Base-by-base conservation (phyloP, 2,329 filamentous ascomycete species). In the Fusarium domesticum region DNA sequence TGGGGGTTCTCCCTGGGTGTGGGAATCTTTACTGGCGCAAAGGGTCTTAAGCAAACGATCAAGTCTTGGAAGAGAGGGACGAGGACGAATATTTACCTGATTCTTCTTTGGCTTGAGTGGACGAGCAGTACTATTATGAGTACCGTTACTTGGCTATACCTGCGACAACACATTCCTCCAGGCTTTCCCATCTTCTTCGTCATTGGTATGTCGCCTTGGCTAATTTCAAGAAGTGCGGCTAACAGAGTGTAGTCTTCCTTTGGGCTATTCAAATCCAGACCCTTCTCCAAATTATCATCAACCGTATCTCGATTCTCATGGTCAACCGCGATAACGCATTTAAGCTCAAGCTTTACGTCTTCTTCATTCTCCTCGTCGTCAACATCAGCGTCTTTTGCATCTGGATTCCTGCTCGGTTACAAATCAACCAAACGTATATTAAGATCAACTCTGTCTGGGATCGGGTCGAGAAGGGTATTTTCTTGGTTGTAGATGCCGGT, bases 211-310 rank as follows among this genome's bases (percentile, higher is more conserved):
- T 58, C 55, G 58, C 53, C 43, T 36, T n/a, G n/a, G n/a, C n/a
- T n/a, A n/a, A n/a, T n/a, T n/a, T n/a, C n/a, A n/a, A n/a, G n/a
- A n/a, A n/a, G n/a, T n/a, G n/a, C n/a, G n/a, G n/a, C n/a, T 57
- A 48, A 48, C n/a, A 6, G n/a, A 4, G 3, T n/a, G n/a, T 45
- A 71, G 57, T 62, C 35, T 45, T 59, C 16, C 59, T 52, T 36
- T 62, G 59, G 59, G 58, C 53, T 6, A 65, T 72, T 2, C 71
- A 76, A 51, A 58, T 64, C 7, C 60, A 63, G 41, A 65, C 72
- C 14, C 60, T 77, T 2, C 70, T 75, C 54, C 73, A 76, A 51
- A 77, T 77, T 35, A 76, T 77, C 54, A 71, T 76, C 56, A 77
- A 77, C 48, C 70, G 74, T 41, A 69, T 76, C 11, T 65, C 69